These are phyloP conservation scores for Bromus sterilis DNA, from an alignment of 176 grass and related monocot species.

Conservation along the genomic window DNA sequence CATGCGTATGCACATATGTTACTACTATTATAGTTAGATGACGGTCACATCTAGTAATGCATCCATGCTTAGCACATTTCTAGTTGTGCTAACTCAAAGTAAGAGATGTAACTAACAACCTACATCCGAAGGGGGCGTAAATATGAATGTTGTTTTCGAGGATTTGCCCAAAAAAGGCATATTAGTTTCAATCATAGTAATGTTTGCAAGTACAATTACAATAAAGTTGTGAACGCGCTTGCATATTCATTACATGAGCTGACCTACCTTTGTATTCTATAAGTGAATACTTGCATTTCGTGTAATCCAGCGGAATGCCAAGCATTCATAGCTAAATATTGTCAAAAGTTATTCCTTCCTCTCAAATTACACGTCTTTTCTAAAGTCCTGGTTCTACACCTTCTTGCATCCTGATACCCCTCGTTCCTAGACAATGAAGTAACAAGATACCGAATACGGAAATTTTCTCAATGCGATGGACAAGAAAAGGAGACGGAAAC, in stretches of 20 bases:
- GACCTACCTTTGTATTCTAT: too few relatives aligned
- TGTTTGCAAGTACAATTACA: too few relatives aligned
- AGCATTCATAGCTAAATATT: too few relatives aligned
- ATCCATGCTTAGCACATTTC: neutral
- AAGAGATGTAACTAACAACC: neutral
- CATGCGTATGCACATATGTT: too few relatives aligned
- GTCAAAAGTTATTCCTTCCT: too few relatives aligned
- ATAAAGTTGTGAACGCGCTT: too few relatives aligned
- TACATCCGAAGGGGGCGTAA: constrained; percentile 4
- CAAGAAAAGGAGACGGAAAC: neutral
- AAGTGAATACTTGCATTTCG: too few relatives aligned
- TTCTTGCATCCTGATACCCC: neutral
- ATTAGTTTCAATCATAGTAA: too few relatives aligned
- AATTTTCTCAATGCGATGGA: neutral
- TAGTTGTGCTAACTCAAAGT: neutral
- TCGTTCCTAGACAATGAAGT: neutral
- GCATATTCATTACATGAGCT: too few relatives aligned
- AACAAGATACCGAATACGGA: neutral
- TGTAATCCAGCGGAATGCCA: too few relatives aligned
- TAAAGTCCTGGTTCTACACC: neutral
- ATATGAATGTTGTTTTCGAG: neutral
- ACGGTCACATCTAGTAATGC: neutral
- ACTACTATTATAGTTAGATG: too few relatives aligned
- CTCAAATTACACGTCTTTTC: neutral
- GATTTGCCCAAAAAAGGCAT: neutral